A percentile compares a stretch with the other conserved stretches of the same genome.
Evolutionary conservation across 2,329 filamentous ascomycete species (phyloP).

Genomic region (Blastomyces gilchristii): DNA sequence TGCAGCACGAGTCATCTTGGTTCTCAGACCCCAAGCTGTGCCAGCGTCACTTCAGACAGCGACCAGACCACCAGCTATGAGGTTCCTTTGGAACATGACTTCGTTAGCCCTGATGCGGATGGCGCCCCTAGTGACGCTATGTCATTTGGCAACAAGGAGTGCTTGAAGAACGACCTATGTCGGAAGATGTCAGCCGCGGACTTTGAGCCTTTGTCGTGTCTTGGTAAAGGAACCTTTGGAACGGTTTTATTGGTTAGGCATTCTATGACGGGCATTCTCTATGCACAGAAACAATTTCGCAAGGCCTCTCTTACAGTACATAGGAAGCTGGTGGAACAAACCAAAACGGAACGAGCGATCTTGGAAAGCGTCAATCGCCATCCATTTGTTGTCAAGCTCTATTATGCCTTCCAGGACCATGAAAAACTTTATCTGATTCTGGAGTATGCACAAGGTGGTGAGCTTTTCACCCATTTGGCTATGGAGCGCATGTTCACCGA

Average conservation of each 20-base stretch:
- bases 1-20: conserved; percentile 42
- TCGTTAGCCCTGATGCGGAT: conserved; percentile 53
- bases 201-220: conserved; percentile 80
- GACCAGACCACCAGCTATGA: conserved; percentile 74
- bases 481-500: conserved; percentile 94
- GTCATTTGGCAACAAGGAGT: conserved; percentile 45
- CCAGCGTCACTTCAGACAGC: conserved; percentile 55
- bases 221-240: conserved; percentile 93
- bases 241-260: conserved; percentile 93
- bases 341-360: conserved; percentile 90
- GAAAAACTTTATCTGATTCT: conserved; percentile 96
- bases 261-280: conserved; percentile 72
- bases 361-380: conserved; percentile 93
- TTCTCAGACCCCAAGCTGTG: conserved; percentile 43
- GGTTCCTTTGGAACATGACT: conserved; percentile 73
- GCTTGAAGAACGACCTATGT: conserved; percentile 43
- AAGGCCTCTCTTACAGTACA: conserved; percentile 93
- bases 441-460: conserved; percentile 93
- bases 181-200: conserved; percentile 88
- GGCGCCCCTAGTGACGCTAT: conserved; percentile 29
- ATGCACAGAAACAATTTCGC: conserved; percentile 96
- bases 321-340: conserved; percentile 93
- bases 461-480: conserved; percentile 89
- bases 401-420: conserved; percentile 95
- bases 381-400: conserved; percentile 95